phyloP scores from a whole-genome alignment of 164 flowering plant genomes.

The Macadamia tetraphylla region DNA sequence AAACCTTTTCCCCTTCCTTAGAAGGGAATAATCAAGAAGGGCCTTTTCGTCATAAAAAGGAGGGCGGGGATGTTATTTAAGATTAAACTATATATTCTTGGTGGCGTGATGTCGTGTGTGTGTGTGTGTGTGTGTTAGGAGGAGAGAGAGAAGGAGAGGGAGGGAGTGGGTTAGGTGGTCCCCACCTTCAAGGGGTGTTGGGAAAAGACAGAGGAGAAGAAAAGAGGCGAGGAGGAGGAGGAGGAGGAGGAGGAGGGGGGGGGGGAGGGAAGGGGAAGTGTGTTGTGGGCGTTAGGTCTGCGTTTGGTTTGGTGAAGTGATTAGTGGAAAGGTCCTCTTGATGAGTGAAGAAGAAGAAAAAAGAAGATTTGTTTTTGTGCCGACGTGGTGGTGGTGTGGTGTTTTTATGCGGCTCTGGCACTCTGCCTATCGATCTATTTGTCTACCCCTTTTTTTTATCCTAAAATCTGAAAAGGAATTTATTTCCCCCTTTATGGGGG shows the following conservation, averaged over 20 bases:
- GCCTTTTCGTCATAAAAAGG: neutral
- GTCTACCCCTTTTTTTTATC: no score
- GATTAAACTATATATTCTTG: neutral
- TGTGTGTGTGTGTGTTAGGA: no score
- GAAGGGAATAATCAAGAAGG: neutral
- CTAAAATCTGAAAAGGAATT: no score
- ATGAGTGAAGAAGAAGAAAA: neutral
- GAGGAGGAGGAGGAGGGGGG: no score
- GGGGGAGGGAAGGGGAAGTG: no score
- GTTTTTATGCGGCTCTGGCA: neutral
- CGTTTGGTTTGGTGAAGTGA: slow-evolving; percentile 4
- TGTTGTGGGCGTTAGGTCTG: neutral
- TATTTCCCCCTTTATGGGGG: no score
- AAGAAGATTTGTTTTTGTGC: neutral
- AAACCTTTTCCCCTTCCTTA: neutral
- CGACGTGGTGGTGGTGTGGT: neutral
- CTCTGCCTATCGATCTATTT: no score
- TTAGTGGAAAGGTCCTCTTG: neutral
- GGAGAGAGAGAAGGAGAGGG: no score
- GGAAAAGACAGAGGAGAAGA: no score
- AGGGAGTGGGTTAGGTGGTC: neutral
- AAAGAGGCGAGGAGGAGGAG: no score
- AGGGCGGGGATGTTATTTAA: neutral
- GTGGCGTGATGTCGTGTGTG: slow-evolving; percentile 3
- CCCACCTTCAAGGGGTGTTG: neutral